A percentile compares a stretch with the other conserved stretches of the same genome.
Conservation (phyloP, 164 flowering plant genomes). For the Annona squamosa region DNA sequence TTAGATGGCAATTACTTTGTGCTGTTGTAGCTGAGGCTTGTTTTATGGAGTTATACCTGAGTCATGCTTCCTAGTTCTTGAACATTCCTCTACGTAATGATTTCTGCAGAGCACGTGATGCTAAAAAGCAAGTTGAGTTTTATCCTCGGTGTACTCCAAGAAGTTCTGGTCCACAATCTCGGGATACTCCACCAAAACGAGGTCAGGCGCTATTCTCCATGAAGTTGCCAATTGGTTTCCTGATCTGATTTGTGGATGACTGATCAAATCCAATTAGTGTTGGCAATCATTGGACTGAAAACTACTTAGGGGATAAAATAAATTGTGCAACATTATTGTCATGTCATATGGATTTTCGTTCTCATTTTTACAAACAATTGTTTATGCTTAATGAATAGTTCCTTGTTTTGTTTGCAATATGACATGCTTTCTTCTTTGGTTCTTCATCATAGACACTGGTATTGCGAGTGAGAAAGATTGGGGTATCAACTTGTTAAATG, state of each 20-base stretch:
- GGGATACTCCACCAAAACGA: conserved; percentile 94
- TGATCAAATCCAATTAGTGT: not conserved
- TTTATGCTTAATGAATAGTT: not conserved
- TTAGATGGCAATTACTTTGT: not conserved
- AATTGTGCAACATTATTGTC: not conserved
- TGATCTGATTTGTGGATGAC: not conserved
- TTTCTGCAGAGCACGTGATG: conserved; percentile 37
- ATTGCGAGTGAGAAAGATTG: conserved; percentile 95
- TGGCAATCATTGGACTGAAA: not conserved
- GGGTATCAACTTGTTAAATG: conserved; percentile 77
- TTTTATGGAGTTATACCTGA: not conserved
- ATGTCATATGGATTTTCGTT: not conserved
- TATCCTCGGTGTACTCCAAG: conserved; percentile 69
- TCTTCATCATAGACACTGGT: conserved; percentile 62
- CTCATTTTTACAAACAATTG: not conserved
- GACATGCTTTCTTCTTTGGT: not conserved
- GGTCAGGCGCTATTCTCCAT: conserved; percentile 33
- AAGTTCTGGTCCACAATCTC: conserved; percentile 74
- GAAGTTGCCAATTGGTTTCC: not conserved
- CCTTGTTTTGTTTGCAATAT: not conserved
- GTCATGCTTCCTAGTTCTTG: not conserved
- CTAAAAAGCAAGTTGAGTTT: conserved; percentile 57
- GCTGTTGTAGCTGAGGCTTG: not conserved
- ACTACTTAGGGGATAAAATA: not conserved
- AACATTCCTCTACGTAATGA: not conserved